phyloP scores from a whole-genome alignment of 192 early-diverging fungal species.

The Podochytrium sp. region DNA sequence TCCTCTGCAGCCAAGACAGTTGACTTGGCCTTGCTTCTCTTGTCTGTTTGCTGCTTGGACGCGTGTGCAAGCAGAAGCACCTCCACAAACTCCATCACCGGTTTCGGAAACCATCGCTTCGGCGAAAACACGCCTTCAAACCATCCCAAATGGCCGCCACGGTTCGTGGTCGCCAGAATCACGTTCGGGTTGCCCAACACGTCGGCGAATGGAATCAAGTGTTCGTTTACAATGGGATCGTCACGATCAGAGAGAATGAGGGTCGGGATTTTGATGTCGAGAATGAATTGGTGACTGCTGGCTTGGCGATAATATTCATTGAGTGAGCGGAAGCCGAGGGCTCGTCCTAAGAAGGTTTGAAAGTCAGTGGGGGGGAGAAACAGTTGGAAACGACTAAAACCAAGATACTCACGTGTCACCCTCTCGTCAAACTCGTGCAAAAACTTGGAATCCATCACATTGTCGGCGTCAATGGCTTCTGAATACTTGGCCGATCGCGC shows the following conservation, averaged over 20 bases:
- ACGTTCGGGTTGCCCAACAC: constrained; percentile 78
- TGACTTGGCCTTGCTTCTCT: not conserved
- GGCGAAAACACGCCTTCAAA: constrained; percentile 52
- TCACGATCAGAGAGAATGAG: constrained; percentile 83
- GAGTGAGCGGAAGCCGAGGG: constrained; percentile 81
- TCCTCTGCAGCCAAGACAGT: no score
- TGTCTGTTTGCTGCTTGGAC: not conserved
- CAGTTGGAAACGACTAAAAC: no score
- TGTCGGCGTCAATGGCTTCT: constrained; percentile 51
- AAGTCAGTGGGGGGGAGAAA: no score
- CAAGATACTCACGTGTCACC: no score
- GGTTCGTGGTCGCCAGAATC: constrained; percentile 75
- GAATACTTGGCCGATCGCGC: constrained; percentile 48
- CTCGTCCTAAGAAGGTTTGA: no score
- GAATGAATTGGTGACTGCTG: constrained; percentile 42
- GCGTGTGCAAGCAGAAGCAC: not conserved
- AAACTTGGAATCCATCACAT: constrained; percentile 55
- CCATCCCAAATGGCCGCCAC: constrained; percentile 94
- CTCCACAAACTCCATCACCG: constrained; percentile 50
- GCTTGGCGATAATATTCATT: constrained; percentile 69
- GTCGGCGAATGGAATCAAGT: constrained; percentile 74
- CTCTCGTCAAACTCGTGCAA: constrained; percentile 86
- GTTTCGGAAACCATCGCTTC: constrained; percentile 42
- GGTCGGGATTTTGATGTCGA: constrained; percentile 71
- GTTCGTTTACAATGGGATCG: constrained; percentile 81